Percentiles rank a stretch among this genome's conserved stretches.
Conservation (phyloP, 108 stramenopile species). For the Phaeodactylum tricornutum region DNA sequence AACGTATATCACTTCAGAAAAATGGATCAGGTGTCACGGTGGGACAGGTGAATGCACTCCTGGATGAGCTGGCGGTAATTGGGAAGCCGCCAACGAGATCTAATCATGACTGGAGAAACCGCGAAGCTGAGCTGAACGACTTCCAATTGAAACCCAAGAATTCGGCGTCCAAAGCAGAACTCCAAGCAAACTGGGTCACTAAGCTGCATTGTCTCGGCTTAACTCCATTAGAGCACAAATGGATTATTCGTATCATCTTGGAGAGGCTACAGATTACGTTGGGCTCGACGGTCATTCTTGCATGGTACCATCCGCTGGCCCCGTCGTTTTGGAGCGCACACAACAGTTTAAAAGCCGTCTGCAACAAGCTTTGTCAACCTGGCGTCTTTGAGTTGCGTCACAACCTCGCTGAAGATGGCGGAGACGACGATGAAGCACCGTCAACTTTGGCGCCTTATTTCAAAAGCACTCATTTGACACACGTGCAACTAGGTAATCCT, state of each 20-base stretch:
- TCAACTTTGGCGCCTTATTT: not conserved
- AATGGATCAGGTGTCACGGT: conserved; percentile 17
- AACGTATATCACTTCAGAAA: conserved; percentile 2
- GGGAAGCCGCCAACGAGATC: not conserved
- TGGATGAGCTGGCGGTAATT: conserved; percentile 51
- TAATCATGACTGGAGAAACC: conserved; percentile 2
- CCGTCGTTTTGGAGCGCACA: conserved; percentile 3
- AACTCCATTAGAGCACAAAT: conserved; percentile 72
- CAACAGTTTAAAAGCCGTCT: conserved; percentile 26
- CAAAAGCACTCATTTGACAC: too few relatives aligned
- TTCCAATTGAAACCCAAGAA: not conserved
- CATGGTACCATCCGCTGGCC: conserved; percentile 7
- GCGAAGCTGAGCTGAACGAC: too few relatives aligned
- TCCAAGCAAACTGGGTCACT: not conserved
- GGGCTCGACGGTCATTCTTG: conserved; percentile 2
- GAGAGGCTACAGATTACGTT: conserved; percentile 10
- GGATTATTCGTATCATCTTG: conserved; percentile 66
- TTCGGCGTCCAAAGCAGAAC: not conserved
- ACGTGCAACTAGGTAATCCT: conserved; percentile 30
- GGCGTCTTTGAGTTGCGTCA: conserved; percentile 1
- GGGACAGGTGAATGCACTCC: conserved; percentile 52
- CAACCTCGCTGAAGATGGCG: conserved; percentile 4
- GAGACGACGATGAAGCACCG: not conserved
- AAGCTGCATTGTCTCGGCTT: not conserved
- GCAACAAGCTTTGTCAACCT: conserved; percentile 26